These are phyloP conservation scores for Karstenula rhodostoma DNA, from an alignment of 2,329 filamentous ascomycete genomes.

Conservation along the genomic window DNA sequence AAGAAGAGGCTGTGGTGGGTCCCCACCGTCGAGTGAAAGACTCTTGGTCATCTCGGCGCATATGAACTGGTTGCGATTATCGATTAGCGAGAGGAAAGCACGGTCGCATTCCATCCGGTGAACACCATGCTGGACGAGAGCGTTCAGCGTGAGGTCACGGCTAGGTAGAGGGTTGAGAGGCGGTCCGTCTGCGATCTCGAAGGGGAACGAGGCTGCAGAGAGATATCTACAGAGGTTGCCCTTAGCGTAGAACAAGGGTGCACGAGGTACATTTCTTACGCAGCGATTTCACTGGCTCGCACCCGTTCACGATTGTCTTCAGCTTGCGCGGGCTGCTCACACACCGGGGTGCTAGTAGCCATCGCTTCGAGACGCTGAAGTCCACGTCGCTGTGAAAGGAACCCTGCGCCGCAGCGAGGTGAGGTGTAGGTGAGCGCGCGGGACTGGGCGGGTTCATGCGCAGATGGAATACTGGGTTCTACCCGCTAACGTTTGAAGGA, in stretches of 20 bases:
- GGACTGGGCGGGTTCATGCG: too few species aligned
- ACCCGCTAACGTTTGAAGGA: too few species aligned
- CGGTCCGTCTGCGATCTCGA: slow-evolving; percentile 17
- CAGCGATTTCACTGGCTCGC: slow-evolving; percentile 19
- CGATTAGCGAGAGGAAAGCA: slow-evolving; percentile 25
- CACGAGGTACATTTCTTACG: slow-evolving; percentile 11
- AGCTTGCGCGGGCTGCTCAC: too few species aligned
- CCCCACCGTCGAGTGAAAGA: slow-evolving; percentile 15
- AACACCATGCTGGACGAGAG: slow-evolving; percentile 22
- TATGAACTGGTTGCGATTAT: slow-evolving; percentile 21
- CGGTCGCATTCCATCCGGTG: slow-evolving; percentile 22
- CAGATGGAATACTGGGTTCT: too few species aligned
- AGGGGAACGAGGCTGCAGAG: slow-evolving; percentile 24
- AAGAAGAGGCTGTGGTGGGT: slow-evolving; percentile 14
- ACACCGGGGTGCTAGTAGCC: too few species aligned
- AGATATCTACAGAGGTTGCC: slow-evolving; percentile 14
- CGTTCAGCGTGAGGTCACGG: slow-evolving; percentile 23
- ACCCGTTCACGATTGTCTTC: slow-evolving; percentile 11
- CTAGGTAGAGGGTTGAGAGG: slow-evolving; percentile 19
- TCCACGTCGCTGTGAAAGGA: too few species aligned
- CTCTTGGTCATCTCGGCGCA: slow-evolving; percentile 24
- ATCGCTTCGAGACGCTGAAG: too few species aligned
- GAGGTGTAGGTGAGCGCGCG: too few species aligned
- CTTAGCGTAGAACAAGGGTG: background rate
- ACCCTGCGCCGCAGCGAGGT: too few species aligned